Evolutionary conservation across 148 eudicot genomes (phyloP), one percentile per base, ranked within the genome.

Genomic region (Dianthus caryophyllus): DNA sequence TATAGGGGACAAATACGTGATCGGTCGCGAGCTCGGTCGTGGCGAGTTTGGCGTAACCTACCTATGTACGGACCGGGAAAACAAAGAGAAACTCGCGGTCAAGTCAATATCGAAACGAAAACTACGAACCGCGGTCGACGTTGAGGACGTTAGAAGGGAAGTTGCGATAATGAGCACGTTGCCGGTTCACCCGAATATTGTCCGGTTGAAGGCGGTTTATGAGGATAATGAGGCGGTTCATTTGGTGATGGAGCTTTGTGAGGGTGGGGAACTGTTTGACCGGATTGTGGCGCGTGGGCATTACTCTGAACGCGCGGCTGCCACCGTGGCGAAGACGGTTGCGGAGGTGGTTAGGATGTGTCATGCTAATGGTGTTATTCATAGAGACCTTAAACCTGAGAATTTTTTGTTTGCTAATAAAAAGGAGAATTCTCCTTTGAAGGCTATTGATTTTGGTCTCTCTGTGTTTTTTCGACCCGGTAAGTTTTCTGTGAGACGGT

Each of bases 391-490:
- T 71, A 90, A 90, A 69, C 97, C 97, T 16, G 97, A 90, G 84
- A 90, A 90, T 72, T 90, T 90, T 72, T 77, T 90, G 77, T 90
- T 90, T 63, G 94, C 94, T 50, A 87, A 87, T 73, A 87, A 87
- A 80, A 90, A 85, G 73, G 97, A 90, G 71, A 76, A 78, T 76
- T 83, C 97, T 26, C 72, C 84, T 13, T 75, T 90, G 16, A 90
- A 90, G 60, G 97, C 88, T 27, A 90, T 90, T 71, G 97, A 90
- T 82, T 90, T 90, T 60, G 97, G 97, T 17, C 79, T 90, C 41
- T 90, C 97, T 22, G 94, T 90, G 61, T 90, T 87, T 72, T 90
- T 90, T 67, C 84, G 88, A 24, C 97, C 96, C 49, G 93, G 96
- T 90, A 66, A 58, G 73, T 7, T 33, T 33, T 33, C 7, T 3